Percentiles rank a stretch among this genome's conserved stretches.
Evolutionary conservation across 192 early-diverging fungal species (phyloP).

Genomic region (Piromyces sp.): DNA sequence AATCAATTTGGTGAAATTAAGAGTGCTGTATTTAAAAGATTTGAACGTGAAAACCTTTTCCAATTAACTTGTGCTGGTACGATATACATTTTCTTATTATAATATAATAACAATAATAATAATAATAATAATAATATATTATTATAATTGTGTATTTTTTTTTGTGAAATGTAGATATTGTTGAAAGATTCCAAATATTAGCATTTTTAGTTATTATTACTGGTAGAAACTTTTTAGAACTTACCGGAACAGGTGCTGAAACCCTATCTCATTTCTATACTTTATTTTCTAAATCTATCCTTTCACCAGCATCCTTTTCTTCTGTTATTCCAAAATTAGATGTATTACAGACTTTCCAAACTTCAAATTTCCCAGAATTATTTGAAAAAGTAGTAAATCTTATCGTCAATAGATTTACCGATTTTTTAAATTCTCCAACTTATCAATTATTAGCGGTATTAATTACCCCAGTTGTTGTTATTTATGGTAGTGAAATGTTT

Average conservation of each 20-base stretch:
- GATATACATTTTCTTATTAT: no score
- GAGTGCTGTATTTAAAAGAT: slow-evolving; percentile 87
- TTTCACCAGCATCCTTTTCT: neutral
- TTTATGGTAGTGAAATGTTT: slow-evolving; percentile 72
- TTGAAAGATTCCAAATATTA: slow-evolving; percentile 83
- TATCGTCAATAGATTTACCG: neutral
- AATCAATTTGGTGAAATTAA: slow-evolving; percentile 99
- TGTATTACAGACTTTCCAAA: neutral
- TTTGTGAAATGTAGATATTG: slow-evolving; percentile 47
- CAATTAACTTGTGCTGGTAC: slow-evolving; percentile 79
- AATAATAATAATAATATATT: no score
- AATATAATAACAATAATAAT: no score
- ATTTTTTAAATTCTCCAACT: slow-evolving; percentile 7
- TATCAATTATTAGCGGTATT: slow-evolving; percentile 43
- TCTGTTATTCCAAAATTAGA: slow-evolving; percentile 3
- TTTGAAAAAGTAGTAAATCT: neutral
- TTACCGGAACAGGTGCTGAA: slow-evolving; percentile 18
- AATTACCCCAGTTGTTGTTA: slow-evolving; percentile 60
- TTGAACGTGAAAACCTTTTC: slow-evolving; percentile 92
- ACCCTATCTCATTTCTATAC: neutral
- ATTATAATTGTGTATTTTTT: no score
- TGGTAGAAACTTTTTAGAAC: slow-evolving; percentile 73
- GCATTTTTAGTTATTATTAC: slow-evolving; percentile 82
- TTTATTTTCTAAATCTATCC: neutral
- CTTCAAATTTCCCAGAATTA: neutral